These are phyloP conservation scores for Fraxinus albicans DNA, from an alignment of 305 asterid genomes.

Conservation along the genomic window DNA sequence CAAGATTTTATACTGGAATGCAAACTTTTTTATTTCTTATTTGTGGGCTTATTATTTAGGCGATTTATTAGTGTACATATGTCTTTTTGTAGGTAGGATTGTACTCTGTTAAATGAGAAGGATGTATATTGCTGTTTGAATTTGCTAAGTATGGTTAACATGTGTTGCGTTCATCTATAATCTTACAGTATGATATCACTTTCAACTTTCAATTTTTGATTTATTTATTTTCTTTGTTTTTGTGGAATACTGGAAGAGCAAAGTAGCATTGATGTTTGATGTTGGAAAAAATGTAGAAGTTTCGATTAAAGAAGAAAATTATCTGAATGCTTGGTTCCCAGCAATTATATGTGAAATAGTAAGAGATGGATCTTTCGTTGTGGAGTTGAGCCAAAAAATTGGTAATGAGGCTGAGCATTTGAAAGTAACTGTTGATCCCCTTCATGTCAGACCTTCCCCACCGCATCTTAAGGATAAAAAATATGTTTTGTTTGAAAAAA, in stretches of 20 bases:
- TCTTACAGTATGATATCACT: background rate
- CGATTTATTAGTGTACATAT: background rate
- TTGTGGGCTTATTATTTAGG: background rate
- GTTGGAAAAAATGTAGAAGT: slow-evolving; percentile 70
- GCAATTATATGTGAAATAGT: slow-evolving; percentile 40
- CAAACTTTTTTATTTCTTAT: background rate
- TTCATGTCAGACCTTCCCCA: slow-evolving; percentile 70
- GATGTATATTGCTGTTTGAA: background rate
- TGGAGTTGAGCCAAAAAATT: slow-evolving; percentile 30
- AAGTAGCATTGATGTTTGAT: slow-evolving; percentile 56
- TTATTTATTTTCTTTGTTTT: slow-evolving; percentile 12
- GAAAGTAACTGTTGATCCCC: slow-evolving; percentile 39
- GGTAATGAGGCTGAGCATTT: slow-evolving; percentile 12
- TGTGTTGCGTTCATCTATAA: background rate
- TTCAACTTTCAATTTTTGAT: slow-evolving; percentile 6
- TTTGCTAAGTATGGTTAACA: background rate
- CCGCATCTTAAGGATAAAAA: slow-evolving; percentile 56
- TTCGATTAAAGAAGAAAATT: slow-evolving; percentile 43
- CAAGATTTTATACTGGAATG: background rate
- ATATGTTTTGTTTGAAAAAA: slow-evolving; percentile 59
- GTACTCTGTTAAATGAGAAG: background rate
- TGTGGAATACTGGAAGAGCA: slow-evolving; percentile 42
- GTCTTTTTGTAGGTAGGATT: background rate
- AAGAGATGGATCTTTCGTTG: slow-evolving; percentile 45
- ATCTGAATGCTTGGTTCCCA: slow-evolving; percentile 65